Base-by-base conservation (phyloP, 371 early-diverging fungal species). In the Saksenaea vasiformis region DNA sequence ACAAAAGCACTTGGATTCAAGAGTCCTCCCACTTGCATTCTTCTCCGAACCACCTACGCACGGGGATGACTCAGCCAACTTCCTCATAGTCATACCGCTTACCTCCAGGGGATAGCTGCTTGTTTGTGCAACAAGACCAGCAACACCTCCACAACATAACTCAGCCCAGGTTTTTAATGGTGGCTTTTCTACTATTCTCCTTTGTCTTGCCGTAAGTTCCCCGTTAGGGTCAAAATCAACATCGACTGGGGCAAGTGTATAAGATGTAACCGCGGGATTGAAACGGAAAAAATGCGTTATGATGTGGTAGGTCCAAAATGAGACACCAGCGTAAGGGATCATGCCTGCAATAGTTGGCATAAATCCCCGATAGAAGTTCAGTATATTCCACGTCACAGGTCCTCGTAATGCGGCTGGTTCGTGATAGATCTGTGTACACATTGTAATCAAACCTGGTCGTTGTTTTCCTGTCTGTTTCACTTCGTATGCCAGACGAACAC, bases 281-380 rank as follows among this genome's bases (percentile, higher is more conserved):
- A 72, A 80, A 15, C 90, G 83, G 34, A 79, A 85, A 44, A 87
- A 64, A 24, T 87, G 69, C 3, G 86, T 87, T 35, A 90, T 63
- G 24, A 76, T 63, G 61, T 92, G 87, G 64, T 95, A 90, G 4
- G 88, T 88, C 68, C 87, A 87, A 70, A 95, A 94, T 1, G 95
- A 90, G 3, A 93, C 93, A 15, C 98, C 98, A 8, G 96, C 98
- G 65, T 98, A 98, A 3, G 98, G 98, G 3, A 98, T 78, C 84
- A 98, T 97, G 11, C 98, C 98, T 64, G 87, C 84, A n/a, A 97
- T 73, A 0, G 98, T 89, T 2, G 95, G 90, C 19, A 90, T 58
- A 66, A 96, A 96, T 22, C 98, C 98, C 17, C 96, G 84, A 75
- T 97, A 98, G 70, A 97, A 97, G 73, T 95, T 96, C 43, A 78